Evolutionary conservation across 352 stramenopile species (phyloP), one percentile per base, ranked within the genome.

Genomic region (Lagenidium giganteum): DNA sequence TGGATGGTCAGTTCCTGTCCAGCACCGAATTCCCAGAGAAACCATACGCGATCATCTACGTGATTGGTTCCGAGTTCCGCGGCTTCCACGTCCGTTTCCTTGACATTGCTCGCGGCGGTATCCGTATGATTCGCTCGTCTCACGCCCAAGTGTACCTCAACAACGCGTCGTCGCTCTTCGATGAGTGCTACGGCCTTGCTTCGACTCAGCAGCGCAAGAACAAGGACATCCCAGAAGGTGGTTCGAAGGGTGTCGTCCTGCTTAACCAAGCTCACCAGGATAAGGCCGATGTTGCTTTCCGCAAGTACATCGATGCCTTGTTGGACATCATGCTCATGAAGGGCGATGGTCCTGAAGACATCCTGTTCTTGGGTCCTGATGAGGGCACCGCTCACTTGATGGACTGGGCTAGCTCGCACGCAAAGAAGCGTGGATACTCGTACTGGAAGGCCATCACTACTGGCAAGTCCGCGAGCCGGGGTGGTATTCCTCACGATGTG

Each of bases 151-250:
- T 98, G 37, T 98, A 96, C 32, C 80, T 96, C 33, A 78, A 81
- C 45, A 97, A 84, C 45, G 61, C 84, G 16, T 81, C 89, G 27
- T 88, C 90, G 38, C 95, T 98, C 31, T 98, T 97, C 51, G 93
- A 98, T 51, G 96, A 99, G 61, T 96, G 82, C 49, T 99, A 98
- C 66, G 85, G 85, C 9, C 67, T 99, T 5, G 94, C 95, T 1
- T 98, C 88, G 48, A 95, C 95, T 7, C 96, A 99, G 63, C 95
- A 99, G 59, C 82, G 97, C 29, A 99, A 99, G 74, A 99, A 99
- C 78, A 99, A 99, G 78, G 96, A 99, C 62, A 98, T 99, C 50
- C 95, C 96, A 2, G 96, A 99, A 64, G 96, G 96, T 34, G 96
- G 96, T 41, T 97, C 89, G 30, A 99, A 99, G 71, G 96, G 83